phyloP scores from a whole-genome alignment of 2,329 filamentous ascomycete genomes.

The Colletotrichum lini region DNA sequence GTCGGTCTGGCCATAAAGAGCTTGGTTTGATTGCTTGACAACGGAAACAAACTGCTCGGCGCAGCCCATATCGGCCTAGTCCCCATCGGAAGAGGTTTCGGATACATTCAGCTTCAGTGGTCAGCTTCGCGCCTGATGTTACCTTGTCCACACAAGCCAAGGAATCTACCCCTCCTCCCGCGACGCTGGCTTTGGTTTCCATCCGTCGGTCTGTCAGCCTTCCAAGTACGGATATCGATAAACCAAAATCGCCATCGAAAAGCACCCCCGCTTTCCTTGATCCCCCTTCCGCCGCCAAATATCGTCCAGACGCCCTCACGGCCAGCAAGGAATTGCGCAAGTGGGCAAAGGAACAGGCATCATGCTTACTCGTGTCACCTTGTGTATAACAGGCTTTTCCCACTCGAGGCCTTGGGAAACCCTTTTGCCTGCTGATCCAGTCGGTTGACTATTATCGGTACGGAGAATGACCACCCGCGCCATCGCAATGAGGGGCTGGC shows the following conservation, averaged over 20 bases:
- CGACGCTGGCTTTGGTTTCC: slow-evolving; percentile 6
- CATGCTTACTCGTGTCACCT: neutral
- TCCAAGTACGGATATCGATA: slow-evolving; percentile 13
- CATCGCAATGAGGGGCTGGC: neutral
- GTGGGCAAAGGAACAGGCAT: slow-evolving; percentile 18
- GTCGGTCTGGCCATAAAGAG: slow-evolving; percentile 4
- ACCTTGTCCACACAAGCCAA: slow-evolving; percentile 30
- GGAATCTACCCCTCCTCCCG: slow-evolving; percentile 31
- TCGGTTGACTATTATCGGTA: neutral
- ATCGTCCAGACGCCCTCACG: slow-evolving; percentile 19
- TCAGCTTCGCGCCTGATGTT: slow-evolving; percentile 23
- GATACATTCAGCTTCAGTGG: slow-evolving; percentile 17
- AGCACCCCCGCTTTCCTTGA: slow-evolving; percentile 15
- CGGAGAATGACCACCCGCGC: slow-evolving; percentile 23
- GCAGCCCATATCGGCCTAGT: slow-evolving; percentile 9
- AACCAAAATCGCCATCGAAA: slow-evolving; percentile 8
- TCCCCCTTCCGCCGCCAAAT: slow-evolving; percentile 21
- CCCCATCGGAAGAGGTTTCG: slow-evolving; percentile 25
- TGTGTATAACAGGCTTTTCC: slow-evolving; percentile 3
- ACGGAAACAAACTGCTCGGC: slow-evolving; percentile 5
- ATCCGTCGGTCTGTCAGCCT: neutral
- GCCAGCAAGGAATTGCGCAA: neutral
- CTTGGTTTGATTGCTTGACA: neutral
- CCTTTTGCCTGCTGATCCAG: neutral
- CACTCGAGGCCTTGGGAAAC: slow-evolving; percentile 4